Percentiles rank a stretch among this genome's conserved stretches.
Evolutionary conservation across 2,329 filamentous ascomycete species (phyloP).

Genomic region (Aureobasidium leucospermi): DNA sequence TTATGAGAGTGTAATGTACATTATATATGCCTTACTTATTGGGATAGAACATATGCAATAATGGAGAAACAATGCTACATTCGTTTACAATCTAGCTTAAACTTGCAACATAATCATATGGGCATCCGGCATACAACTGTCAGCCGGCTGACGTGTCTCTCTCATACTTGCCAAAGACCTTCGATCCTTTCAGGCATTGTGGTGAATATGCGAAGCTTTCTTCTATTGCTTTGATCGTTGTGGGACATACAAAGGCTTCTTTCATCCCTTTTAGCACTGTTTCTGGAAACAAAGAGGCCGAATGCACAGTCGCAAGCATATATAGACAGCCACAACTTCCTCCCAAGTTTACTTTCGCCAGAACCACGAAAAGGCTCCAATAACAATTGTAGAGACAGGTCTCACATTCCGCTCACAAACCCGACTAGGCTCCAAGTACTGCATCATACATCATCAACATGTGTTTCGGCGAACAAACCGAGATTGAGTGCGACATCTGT

Average conservation of each 20-base stretch:
- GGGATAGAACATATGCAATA: not conserved
- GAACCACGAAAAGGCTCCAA: not conserved
- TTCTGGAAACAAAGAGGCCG: not conserved
- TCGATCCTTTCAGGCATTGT: too few species aligned
- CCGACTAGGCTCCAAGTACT: not conserved
- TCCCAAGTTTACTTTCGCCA: not conserved
- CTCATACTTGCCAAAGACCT: too few species aligned
- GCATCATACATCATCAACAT: not conserved
- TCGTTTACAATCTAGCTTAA: not conserved
- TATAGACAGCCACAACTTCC: not conserved
- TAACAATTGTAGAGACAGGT: not conserved
- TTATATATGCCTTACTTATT: not conserved
- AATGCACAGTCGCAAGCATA: not conserved
- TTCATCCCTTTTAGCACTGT: not conserved
- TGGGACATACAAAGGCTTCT: not conserved
- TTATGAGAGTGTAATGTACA: not conserved
- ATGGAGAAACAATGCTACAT: not conserved
- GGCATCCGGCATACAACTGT: too few species aligned
- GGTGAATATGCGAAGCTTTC: not conserved
- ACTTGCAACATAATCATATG: too few species aligned
- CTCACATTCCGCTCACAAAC: not conserved
- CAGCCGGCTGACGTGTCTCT: too few species aligned
- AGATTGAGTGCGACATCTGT: not conserved
- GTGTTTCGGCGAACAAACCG: not conserved
- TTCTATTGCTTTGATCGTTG: not conserved